These are phyloP conservation scores for Leersia perrieri DNA, from an alignment of 176 grass and related monocot genomes.

Conservation along the genomic window DNA sequence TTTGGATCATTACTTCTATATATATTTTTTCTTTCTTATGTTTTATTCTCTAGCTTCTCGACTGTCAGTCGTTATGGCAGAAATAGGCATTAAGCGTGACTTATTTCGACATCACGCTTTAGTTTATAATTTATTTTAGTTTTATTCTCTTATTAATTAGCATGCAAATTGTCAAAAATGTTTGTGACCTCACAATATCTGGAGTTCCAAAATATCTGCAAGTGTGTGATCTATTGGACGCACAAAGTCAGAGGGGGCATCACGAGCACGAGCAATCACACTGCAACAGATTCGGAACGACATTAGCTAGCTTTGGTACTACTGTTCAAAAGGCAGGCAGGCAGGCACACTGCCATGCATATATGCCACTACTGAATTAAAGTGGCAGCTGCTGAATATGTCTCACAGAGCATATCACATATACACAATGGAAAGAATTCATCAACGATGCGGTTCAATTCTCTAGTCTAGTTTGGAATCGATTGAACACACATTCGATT, in stretches of 20 bases:
- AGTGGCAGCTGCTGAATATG: neutral
- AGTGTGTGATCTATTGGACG: neutral
- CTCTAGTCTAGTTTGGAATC: neutral
- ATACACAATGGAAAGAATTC: neutral
- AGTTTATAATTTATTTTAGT: no score
- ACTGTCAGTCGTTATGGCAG: no score
- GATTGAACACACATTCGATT: neutral
- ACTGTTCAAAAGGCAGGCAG: neutral
- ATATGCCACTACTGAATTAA: neutral
- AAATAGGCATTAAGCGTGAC: no score
- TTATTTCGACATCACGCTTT: no score
- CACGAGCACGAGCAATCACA: neutral
- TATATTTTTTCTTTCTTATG: no score
- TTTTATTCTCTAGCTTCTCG: no score
- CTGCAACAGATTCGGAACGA: neutral
- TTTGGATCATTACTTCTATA: no score
- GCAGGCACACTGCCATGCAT: neutral
- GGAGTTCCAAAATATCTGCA: neutral
- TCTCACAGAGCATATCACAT: neutral
- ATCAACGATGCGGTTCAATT: neutral
- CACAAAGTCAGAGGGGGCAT: neutral
- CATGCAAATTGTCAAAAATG: neutral
- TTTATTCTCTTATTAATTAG: neutral
- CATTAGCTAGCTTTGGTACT: neutral
- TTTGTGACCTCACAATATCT: neutral